A percentile compares a stretch with the other conserved stretches of the same genome.
These are phyloP conservation scores for Pilaira anomala DNA, from an alignment of 192 early-diverging fungal species.

Conservation along the genomic window DNA sequence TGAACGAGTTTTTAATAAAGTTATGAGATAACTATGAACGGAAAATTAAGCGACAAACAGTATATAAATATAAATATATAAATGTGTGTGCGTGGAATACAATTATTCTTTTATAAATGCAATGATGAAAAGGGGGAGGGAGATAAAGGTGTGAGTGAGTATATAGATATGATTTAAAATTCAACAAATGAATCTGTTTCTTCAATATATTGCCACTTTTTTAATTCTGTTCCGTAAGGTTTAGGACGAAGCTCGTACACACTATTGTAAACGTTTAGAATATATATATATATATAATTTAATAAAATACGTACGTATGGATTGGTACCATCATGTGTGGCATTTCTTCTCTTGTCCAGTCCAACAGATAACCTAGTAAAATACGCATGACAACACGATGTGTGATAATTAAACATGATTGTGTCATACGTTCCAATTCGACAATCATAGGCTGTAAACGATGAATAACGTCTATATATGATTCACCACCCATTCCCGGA, in stretches of 20 bases:
- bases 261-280: background rate
- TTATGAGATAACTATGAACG: no score
- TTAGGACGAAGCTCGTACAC: slow-evolving; percentile 40
- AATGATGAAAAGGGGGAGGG: background rate
- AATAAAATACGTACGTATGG: slow-evolving; percentile 31
- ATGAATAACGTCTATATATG: slow-evolving; percentile 92
- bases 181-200: slow-evolving; percentile 20
- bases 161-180: slow-evolving; percentile 2
- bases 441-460: slow-evolving; percentile 90
- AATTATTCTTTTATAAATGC: background rate
- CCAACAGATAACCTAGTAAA: slow-evolving; percentile 86
- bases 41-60: no score
- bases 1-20: no score
- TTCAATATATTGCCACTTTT: slow-evolving; percentile 38
- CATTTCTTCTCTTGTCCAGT: slow-evolving; percentile 45
- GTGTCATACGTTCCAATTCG: slow-evolving; percentile 91
- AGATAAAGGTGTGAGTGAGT: background rate
- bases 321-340: slow-evolving; percentile 42
- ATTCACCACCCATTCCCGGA: slow-evolving; percentile 95
- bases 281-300: background rate
- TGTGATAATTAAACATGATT: slow-evolving; percentile 83
- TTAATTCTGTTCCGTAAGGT: slow-evolving; percentile 39
- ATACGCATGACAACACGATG: slow-evolving; percentile 92
- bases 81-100: background rate
- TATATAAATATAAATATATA: no score